Conservation (phyloP, 116 monocot species). For the Papilionanthe hybrid region DNA sequence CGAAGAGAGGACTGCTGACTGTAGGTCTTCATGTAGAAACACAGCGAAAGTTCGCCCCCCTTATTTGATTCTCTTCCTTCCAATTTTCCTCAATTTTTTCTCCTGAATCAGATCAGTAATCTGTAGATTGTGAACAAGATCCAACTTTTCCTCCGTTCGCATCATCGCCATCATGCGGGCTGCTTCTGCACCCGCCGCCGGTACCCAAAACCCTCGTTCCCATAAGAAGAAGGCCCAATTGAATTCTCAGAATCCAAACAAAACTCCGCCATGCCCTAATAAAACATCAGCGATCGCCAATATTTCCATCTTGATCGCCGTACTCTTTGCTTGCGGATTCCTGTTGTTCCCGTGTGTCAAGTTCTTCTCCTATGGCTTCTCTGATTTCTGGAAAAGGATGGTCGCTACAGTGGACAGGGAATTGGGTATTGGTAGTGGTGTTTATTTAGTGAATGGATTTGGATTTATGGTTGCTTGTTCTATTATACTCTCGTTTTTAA, state of each 20-base stretch:
- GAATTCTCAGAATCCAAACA: slow-evolving; percentile 44
- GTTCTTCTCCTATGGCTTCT: slow-evolving; percentile 17
- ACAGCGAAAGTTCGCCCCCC: too few species aligned
- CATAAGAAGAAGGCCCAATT: slow-evolving; percentile 1
- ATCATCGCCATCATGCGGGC: not conserved
- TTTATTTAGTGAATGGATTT: not conserved
- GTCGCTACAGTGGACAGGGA: not conserved
- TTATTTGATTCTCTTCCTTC: too few species aligned
- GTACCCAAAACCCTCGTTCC: not conserved
- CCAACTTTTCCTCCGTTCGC: not conserved
- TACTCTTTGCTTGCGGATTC: slow-evolving; percentile 45
- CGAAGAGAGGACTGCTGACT: too few species aligned
- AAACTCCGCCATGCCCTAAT: slow-evolving; percentile 60
- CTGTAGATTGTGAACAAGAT: too few species aligned
- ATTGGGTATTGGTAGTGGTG: not conserved
- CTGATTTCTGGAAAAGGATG: not conserved
- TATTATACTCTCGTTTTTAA: too few species aligned
- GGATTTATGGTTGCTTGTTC: not conserved
- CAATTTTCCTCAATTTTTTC: too few species aligned
- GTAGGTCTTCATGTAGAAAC: too few species aligned
- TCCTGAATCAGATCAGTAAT: too few species aligned
- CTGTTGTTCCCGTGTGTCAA: slow-evolving; percentile 47
- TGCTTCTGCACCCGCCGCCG: not conserved
- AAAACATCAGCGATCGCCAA: slow-evolving; percentile 61
- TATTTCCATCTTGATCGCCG: slow-evolving; percentile 44